phyloP scores from a whole-genome alignment of 371 early-diverging fungal species.

The Actinomucor elegans region DNA sequence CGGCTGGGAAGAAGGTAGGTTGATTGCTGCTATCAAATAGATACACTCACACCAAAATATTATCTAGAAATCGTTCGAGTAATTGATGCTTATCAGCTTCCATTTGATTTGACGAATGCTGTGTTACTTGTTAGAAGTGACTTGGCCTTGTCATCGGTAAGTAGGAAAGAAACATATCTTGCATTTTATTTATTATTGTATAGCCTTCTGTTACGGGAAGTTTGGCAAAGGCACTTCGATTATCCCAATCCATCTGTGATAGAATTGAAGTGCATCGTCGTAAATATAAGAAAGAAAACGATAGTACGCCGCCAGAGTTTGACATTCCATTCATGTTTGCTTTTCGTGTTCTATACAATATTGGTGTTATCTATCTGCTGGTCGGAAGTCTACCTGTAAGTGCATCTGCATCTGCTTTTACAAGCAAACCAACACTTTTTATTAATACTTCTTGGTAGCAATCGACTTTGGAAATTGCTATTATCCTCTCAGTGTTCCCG shows the following conservation, averaged over 20 bases:
- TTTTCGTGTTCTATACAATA: conserved; percentile 43
- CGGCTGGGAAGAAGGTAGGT: conserved; percentile 29
- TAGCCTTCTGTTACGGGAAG: conserved; percentile 40
- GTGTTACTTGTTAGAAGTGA: conserved; percentile 39
- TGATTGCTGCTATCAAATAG: neutral
- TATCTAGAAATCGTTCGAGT: conserved; percentile 25
- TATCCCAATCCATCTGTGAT: conserved; percentile 45
- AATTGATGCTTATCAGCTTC: conserved; percentile 34
- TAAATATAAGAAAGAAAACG: conserved; percentile 23
- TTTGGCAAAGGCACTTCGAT: conserved; percentile 34
- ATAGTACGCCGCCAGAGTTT: conserved; percentile 20
- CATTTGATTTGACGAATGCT: conserved; percentile 44
- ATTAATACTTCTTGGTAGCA: conserved; percentile 18
- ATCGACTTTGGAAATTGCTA: conserved; percentile 46
- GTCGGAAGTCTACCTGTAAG: conserved; percentile 44
- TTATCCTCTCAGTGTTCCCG: conserved; percentile 48
- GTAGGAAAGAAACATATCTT: neutral
- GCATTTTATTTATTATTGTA: neutral
- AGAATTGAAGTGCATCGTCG: conserved; percentile 38
- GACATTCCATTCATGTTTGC: conserved; percentile 50
- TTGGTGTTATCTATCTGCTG: conserved; percentile 42
- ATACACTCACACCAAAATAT: neutral
- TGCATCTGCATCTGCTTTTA: neutral
- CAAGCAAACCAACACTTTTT: neutral
- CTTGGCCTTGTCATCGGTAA: conserved; percentile 43